Base-by-base conservation (phyloP, 192 early-diverging fungal species). In the Fimicolochytrium jonesii region DNA sequence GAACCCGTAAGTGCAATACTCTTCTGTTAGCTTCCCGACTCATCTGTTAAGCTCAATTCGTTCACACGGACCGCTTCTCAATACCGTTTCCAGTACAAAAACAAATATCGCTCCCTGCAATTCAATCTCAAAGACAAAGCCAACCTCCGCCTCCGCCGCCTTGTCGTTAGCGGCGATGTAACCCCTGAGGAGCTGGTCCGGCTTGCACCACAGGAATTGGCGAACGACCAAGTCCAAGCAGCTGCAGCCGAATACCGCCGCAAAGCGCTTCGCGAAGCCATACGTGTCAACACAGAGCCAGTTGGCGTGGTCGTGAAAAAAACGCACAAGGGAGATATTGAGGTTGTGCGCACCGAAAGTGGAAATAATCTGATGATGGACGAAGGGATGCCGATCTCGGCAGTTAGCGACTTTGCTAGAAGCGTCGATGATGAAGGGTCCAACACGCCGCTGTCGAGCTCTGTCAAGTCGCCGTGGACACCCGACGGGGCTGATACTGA, bases 211-310 rank as follows among this genome's bases (percentile, higher is more conserved):
- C 53, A 68, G 26, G 74, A 73, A 4, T 45, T 79, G 6, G 73
- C 60, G 0, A 91, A 89, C 57, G 88, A 88, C 1, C 84, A 83
- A 50, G 66, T 89, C 9, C 75, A 84, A 58, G 76, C 73, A 2
- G 79, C 81, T 53, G 70, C 72, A 2, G 87, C 81, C 33, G 71
- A 75, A 29, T 64, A 83, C 22, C 72, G 86, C 67, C 80, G 64
- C 66, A 77, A 51, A 81, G 74, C 53, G 66, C 84, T 20, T 71
- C 80, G 44, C 15, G 71, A 87, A 43, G 78, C 83, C 4, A 71
- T 87, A 28, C 69, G 78, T 35, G 72, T 71, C 6, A 56, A 80
- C n/a, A 74, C 79, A 7, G 68, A 75, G 28, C 69, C 62, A 26
- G 75, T 75, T 15, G 23, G 9, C 2, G 51, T 23, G 45, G 62